Base-by-base conservation (phyloP, 495 filamentous ascomycete genomes). In the Platismatia glauca region DNA sequence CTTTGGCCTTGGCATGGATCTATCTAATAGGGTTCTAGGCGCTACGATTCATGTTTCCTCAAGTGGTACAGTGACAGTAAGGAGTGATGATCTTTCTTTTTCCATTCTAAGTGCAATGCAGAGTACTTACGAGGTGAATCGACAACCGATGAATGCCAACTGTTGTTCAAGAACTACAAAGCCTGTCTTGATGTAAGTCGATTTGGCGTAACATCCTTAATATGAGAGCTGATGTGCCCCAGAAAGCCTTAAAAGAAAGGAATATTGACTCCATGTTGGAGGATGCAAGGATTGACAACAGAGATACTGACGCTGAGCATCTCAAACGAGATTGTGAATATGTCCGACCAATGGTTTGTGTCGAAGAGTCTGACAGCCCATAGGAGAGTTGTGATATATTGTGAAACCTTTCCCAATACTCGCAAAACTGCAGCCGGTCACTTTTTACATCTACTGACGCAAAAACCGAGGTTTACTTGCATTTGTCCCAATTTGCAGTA, bases 1-100 rank as follows among this genome's bases (percentile, higher is more conserved):
- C 52, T 37, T 58, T 56, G 34, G 50, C 37, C 24, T 34, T 11
- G 15, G 24, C 33, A 37, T 13, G 4, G 7, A 33, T 12, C 27
- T 38, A 59, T 64, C 69, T 75, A 63, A 78, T 43, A 35, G 57
- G 22, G 16, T 46, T 57, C 12, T 62, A 90, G 88, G 67, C 88
- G 85, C 70, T 96, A 96, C 72, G 91, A 96, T 70, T 89, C 84
- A 55, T 96, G 91, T 74, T 96, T 96, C 68, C 74, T 96, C 48
- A 95, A 93, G 72, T 96, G 91, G 91, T 96, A 96, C 74, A 95
- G 90, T 69, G 91, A 96, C 73, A 95, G 91, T 93, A 78, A 57
- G 86, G 73, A 22, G 61, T 48, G 46, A 44, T 43, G 7, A 27
- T 13, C 61, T 33, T 24, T 16, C 11, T 33, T 57, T 24, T 46